These are phyloP conservation scores for Gossypium mustelinum DNA, from an alignment of 345 rosid species.

Conservation along the genomic window DNA sequence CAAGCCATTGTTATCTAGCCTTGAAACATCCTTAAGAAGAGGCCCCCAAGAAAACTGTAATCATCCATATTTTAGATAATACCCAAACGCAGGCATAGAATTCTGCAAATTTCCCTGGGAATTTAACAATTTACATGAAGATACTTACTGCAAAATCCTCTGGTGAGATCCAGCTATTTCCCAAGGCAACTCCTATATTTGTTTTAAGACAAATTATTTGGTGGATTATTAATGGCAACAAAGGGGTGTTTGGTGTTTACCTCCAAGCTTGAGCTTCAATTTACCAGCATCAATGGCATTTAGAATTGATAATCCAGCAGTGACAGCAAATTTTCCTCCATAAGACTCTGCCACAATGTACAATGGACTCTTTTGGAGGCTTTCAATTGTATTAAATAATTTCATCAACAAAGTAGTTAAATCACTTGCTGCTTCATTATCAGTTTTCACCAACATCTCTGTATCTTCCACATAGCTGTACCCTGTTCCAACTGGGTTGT, in stretches of 20 bases:
- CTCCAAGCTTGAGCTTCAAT: slow-evolving; percentile 70
- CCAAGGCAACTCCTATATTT: slow-evolving; percentile 61
- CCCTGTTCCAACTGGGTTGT: slow-evolving; percentile 81
- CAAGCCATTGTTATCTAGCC: slow-evolving; percentile 59
- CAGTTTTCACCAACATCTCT: slow-evolving; percentile 55
- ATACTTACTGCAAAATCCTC: slow-evolving; percentile 81
- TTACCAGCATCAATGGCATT: slow-evolving; percentile 57
- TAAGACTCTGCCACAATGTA: slow-evolving; percentile 85
- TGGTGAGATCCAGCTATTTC: slow-evolving; percentile 93
- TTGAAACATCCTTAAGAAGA: slow-evolving; percentile 66
- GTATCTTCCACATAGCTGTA: slow-evolving; percentile 64
- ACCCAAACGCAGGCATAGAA: background rate
- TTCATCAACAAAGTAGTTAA: slow-evolving; percentile 52
- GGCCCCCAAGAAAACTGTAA: slow-evolving; percentile 89
- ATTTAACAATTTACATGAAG: background rate
- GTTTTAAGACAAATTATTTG: background rate
- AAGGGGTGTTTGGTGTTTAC: slow-evolving; percentile 15
- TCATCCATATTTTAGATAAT: background rate
- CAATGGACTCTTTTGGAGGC: slow-evolving; percentile 60
- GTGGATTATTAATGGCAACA: background rate
- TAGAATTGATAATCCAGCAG: slow-evolving; percentile 57
- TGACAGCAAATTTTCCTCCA: slow-evolving; percentile 85
- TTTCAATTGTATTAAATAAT: slow-evolving; percentile 41
- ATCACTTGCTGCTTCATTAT: slow-evolving; percentile 82
- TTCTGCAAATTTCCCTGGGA: background rate